A percentile compares a stretch with the other conserved stretches of the same genome.
Evolutionary conservation across 345 rosid genomes (phyloP).

Genomic region (Xanthoceras sorbifolium): DNA sequence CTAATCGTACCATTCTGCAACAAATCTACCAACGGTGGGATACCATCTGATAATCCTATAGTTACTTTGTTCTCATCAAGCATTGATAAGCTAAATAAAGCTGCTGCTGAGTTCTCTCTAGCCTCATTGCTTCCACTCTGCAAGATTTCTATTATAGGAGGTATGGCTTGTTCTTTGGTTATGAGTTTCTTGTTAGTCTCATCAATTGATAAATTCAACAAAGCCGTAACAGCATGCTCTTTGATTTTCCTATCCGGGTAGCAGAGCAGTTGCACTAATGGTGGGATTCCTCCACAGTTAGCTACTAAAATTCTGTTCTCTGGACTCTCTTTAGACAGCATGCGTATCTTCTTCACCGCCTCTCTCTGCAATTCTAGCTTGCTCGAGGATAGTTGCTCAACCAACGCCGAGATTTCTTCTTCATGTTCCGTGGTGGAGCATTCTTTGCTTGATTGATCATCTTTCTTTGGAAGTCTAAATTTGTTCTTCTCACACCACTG

Average conservation of each 20-base stretch:
- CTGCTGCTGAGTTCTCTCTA: constrained; percentile 80
- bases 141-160: constrained; percentile 59
- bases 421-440: constrained; percentile 20
- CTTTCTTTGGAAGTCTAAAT: constrained; percentile 49
- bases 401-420: constrained; percentile 42
- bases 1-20: constrained; percentile 61
- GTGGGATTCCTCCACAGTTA: constrained; percentile 50
- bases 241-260: constrained; percentile 68
- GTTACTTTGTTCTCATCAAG: constrained; percentile 76
- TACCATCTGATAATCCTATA: constrained; percentile 55
- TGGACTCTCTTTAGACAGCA: constrained; percentile 66
- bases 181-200: constrained; percentile 66
- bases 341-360: constrained; percentile 58
- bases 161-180: constrained; percentile 57
- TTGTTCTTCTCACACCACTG: constrained; percentile 84
- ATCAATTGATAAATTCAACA: constrained; percentile 70
- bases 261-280: constrained; percentile 54
- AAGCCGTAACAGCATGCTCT: constrained; percentile 71
- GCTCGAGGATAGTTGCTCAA: constrained; percentile 46
- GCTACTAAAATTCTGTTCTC: constrained; percentile 64
- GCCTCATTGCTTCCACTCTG: constrained; percentile 59
- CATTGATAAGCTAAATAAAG: constrained; percentile 81
- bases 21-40: constrained; percentile 71
- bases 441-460: constrained; percentile 12
- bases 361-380: constrained; percentile 59